A percentile compares a stretch with the other conserved stretches of the same genome.
These are phyloP conservation scores for Juncus inflexus DNA, from an alignment of 176 grass and related monocot species.

Conservation along the genomic window DNA sequence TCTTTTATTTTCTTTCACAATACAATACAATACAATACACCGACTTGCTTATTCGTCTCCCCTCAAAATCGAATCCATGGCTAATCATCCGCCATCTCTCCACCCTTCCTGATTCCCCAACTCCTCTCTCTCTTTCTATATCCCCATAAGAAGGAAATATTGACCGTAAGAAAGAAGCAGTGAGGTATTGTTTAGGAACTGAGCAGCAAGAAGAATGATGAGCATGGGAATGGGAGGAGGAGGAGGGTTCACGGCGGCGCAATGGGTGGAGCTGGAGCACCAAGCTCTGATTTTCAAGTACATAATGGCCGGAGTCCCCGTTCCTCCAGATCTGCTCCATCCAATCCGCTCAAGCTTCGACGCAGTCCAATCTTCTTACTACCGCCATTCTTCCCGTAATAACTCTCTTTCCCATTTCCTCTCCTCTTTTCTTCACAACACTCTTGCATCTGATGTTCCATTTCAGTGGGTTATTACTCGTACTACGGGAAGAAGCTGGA, in stretches of 20 bases:
- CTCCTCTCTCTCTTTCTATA: slow-evolving; percentile 17
- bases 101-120: slow-evolving; percentile 7
- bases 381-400: slow-evolving; percentile 79
- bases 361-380: slow-evolving; percentile 45
- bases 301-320: slow-evolving; percentile 81
- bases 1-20: too few relatives aligned
- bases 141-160: too few relatives aligned
- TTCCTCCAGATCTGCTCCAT: slow-evolving; percentile 89
- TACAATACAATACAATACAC: slow-evolving; percentile 35
- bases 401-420: background rate
- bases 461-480: slow-evolving; percentile 81
- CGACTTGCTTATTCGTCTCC: slow-evolving; percentile 17
- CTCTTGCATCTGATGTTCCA: background rate
- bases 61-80: slow-evolving; percentile 58
- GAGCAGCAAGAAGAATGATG: background rate
- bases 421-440: background rate
- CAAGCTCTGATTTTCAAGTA: slow-evolving; percentile 98
- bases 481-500: slow-evolving; percentile 99
- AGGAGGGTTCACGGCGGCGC: slow-evolving; percentile 77
- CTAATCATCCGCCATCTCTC: slow-evolving; percentile 35
- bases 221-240: background rate
- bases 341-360: slow-evolving; percentile 59
- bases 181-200: background rate
- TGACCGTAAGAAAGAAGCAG: too few relatives aligned
- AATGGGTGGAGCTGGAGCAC: slow-evolving; percentile 98